A percentile compares a stretch with the other conserved stretches of the same genome.
These are phyloP conservation scores for Aspergillus sp. DNA, from an alignment of 2,329 filamentous ascomycete species.

Conservation along the genomic window DNA sequence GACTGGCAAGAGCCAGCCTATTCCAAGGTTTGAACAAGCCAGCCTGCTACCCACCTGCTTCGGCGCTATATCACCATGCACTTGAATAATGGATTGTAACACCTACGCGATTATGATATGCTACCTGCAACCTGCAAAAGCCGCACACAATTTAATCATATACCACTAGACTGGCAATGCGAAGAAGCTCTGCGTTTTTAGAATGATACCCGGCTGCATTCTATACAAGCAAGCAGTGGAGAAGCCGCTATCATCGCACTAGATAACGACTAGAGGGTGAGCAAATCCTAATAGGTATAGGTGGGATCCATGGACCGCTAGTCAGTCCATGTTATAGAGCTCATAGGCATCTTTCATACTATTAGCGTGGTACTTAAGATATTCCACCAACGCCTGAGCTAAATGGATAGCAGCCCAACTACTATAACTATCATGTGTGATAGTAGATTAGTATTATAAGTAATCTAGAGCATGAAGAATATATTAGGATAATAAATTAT, in stretches of 20 bases:
- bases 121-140: no score
- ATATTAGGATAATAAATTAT: constrained; percentile 27
- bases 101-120: no score
- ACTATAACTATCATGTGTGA: constrained; percentile 24
- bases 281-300: background rate
- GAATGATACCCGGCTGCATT: no score
- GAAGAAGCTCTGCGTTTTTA: no score
- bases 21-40: no score
- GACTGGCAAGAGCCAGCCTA: no score
- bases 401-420: constrained; percentile 1
- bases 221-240: no score
- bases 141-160: no score
- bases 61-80: no score
- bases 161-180: no score
- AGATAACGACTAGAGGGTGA: background rate
- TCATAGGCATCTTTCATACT: constrained; percentile 28
- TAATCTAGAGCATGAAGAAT: constrained; percentile 22
- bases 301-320: constrained; percentile 23
- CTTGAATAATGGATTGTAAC: no score
- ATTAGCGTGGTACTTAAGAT: constrained; percentile 22
- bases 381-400: background rate
- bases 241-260: constrained; percentile 14
- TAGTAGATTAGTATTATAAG: constrained; percentile 26
- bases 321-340: constrained; percentile 28
- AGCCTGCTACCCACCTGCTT: no score